Base-by-base conservation (phyloP, 805 yeast genomes). In the Yamadazyma tumulicola region DNA sequence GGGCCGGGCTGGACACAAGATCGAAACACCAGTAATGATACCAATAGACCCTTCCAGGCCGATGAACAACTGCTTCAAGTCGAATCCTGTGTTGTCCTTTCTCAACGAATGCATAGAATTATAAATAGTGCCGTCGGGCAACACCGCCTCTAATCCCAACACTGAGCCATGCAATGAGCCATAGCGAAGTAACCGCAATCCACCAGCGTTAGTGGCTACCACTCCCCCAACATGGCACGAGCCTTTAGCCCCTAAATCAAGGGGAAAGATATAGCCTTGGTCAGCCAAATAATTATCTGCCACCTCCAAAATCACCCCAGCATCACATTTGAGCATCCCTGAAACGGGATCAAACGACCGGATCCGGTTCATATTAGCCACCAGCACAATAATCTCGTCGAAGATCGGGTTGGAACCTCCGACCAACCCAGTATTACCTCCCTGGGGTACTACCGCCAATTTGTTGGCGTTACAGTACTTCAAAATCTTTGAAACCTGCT, bases 181-280 rank as follows among this genome's bases (percentile, higher is more conserved):
- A 55, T 87, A 89, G 48, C 95, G 74, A 42, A 89, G 63, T 32
- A 89, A 68, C 53, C 97, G 70, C 49, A 89, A 72, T 1, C 97
- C 97, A 53, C 97, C 97, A 4, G 97, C 97, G 56, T 91, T 91
- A 13, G 96, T 87, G 13, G 96, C 95, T 28, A 87, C 91, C 35
- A 81, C 85, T 45, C 97, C 97, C 47, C 97, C 97, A 42, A 91
- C 81, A 48, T 86, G 95, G 56, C 97, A 91, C 2, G 96, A 86
- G 10, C 97, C 97, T 64, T 89, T 89, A 24, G 97, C 97, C 38
- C 97, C 97, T 42, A 89, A 66, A 56, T 89, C 97, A 33, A 89
- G 68, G 18, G 97, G 97, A 72, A 88, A 89, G 36, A 89, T 85
- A 61, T 83, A 83, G 3, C 93, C 95, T n/a, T 77, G 64, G 38